phyloP scores from a whole-genome alignment of 2,329 filamentous ascomycete species.

The Tolypocladium guangdongense region DNA sequence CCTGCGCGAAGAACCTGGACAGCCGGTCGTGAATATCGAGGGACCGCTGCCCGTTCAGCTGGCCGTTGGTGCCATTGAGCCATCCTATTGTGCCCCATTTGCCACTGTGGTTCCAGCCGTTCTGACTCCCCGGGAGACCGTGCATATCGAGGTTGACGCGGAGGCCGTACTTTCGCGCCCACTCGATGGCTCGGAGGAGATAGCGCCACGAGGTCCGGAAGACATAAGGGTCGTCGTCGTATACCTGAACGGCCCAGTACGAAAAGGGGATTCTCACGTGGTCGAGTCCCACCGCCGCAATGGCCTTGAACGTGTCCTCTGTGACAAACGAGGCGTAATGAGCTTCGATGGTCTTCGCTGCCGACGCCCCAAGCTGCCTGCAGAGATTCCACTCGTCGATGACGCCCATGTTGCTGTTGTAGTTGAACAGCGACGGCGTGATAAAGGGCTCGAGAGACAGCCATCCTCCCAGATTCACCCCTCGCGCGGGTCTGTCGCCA shows the following conservation, averaged over 20 bases:
- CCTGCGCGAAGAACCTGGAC: slow-evolving; percentile 85
- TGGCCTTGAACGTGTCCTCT: slow-evolving; percentile 73
- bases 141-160: slow-evolving; percentile 91
- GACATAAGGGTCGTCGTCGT: slow-evolving; percentile 79
- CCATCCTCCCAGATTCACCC: slow-evolving; percentile 92
- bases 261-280: slow-evolving; percentile 93
- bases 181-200: slow-evolving; percentile 84
- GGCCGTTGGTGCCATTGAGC: slow-evolving; percentile 83
- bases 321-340: slow-evolving; percentile 88
- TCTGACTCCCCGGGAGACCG: slow-evolving; percentile 84
- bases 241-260: slow-evolving; percentile 87
- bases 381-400: slow-evolving; percentile 84
- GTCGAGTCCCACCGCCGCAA: slow-evolving; percentile 79
- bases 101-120: slow-evolving; percentile 96
- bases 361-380: slow-evolving; percentile 53
- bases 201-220: slow-evolving; percentile 86
- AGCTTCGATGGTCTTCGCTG: slow-evolving; percentile 64
- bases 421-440: slow-evolving; percentile 77
- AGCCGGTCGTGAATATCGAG: slow-evolving; percentile 81
- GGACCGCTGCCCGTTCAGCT: slow-evolving; percentile 66
- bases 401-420: slow-evolving; percentile 51
- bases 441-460: slow-evolving; percentile 91
- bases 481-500: slow-evolving; percentile 65
- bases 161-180: slow-evolving; percentile 81
- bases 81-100: slow-evolving; percentile 70